These are phyloP conservation scores for Mycena belliarum DNA, from an alignment of 768 basidiomycete species.

Conservation along the genomic window DNA sequence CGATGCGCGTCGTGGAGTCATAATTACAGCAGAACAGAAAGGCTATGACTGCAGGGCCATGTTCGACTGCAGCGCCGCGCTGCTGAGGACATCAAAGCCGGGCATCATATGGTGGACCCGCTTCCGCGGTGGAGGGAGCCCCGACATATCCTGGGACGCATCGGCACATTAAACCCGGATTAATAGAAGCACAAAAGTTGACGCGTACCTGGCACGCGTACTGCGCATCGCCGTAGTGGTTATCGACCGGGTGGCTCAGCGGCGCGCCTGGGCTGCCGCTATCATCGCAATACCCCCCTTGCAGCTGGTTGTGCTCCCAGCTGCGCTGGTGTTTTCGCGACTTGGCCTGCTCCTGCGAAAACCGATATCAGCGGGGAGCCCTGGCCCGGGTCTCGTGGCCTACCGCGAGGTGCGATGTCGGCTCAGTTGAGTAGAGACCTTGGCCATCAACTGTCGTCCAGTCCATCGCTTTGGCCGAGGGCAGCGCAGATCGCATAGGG, in stretches of 20 bases:
- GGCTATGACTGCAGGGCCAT: constrained; percentile 56
- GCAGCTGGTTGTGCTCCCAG: constrained; percentile 57
- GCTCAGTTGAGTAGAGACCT: constrained; percentile 43
- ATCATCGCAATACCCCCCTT: constrained; percentile 33
- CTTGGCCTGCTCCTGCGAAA: constrained; percentile 40
- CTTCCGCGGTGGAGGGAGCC: constrained; percentile 58
- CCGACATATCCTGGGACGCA: constrained; percentile 49
- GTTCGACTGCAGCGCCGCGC: constrained; percentile 53
- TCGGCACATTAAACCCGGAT: constrained; percentile 21
- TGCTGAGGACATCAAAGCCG: constrained; percentile 55
- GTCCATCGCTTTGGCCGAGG: constrained; percentile 44
- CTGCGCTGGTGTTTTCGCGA: constrained; percentile 61
- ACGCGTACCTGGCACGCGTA: constrained; percentile 49
- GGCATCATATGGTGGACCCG: constrained; percentile 67
- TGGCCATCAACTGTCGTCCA: constrained; percentile 48
- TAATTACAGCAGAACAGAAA: not conserved
- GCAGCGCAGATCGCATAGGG: constrained; percentile 42
- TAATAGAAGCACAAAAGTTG: not conserved
- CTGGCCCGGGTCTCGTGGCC: constrained; percentile 11
- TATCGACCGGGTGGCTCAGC: constrained; percentile 18
- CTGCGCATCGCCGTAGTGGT: constrained; percentile 36
- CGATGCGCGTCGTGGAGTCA: not conserved
- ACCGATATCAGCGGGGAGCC: constrained; percentile 3
- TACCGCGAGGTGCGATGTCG: constrained; percentile 48
- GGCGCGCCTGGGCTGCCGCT: not conserved